Evolutionary conservation across 495 filamentous ascomycete genomes (phyloP), one percentile per base, ranked within the genome.

Genomic region (Cercophora sp.): DNA sequence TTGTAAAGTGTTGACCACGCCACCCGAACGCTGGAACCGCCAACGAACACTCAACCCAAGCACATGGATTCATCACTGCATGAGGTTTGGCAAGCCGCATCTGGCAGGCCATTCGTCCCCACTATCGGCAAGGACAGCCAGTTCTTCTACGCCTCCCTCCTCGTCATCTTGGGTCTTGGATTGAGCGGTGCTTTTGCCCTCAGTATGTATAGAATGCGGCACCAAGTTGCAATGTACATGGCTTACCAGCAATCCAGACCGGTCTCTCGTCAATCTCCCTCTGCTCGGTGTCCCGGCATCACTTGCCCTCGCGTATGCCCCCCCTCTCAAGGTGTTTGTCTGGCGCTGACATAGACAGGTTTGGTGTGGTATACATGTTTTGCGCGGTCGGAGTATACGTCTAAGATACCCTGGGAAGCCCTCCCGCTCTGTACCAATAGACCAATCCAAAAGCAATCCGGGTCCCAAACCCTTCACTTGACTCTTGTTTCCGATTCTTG

Each of bases 321-420:
- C 52, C 24, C 43, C 31, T 39, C 18, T 37, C 18, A 24, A 22
- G 15, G n/a, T 8, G 15, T 20, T 9, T 23, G 23, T 8, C 26
- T 35, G 41, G 16, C 37, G 69, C 47, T 15, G 16, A 1, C 8
- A 46, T 27, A n/a, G n/a, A 3, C 65, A 98, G 93, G 35, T 90
- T 96, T 68, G 93, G 94, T 56, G 87, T 92, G 39, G 90, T 97
- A 18, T 95, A 89, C 77, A 92, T 96, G 85, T 96, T 98, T 66
- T 98, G 93, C 71, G 93, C 90, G 19, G 93, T 91, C 66, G 93
- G 93, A 63, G 94, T 98, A 65, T 98, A 98, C 84, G 93, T 98
- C 71, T 98, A 57, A 72, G 70, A 71, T 72, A 75, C 68, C 68
- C 72, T 51, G 36, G 32, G 37, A 42, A 26, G 35, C 34, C 32